phyloP scores from a whole-genome alignment of 805 yeast genomes.

The Monosporozyma yasuniensis region DNA sequence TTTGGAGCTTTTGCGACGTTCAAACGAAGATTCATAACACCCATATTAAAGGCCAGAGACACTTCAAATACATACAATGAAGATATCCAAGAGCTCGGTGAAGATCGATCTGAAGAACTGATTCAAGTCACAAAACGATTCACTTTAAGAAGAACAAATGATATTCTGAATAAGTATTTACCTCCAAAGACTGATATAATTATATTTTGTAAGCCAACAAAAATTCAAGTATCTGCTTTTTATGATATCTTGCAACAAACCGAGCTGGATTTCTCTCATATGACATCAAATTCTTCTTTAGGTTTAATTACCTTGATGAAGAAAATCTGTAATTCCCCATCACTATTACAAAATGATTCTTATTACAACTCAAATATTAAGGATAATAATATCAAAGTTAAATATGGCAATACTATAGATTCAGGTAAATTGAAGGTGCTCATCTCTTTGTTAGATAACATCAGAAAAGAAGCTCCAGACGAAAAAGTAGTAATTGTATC shows the following conservation, averaged over 20 bases:
- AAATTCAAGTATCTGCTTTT: conserved; percentile 49
- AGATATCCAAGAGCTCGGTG: conserved; percentile 46
- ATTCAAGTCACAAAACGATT: conserved; percentile 55
- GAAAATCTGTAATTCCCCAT: conserved; percentile 78
- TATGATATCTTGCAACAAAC: conserved; percentile 34
- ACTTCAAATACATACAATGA: conserved; percentile 45
- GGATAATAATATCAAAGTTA: conserved; percentile 5
- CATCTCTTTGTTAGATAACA: conserved; percentile 44
- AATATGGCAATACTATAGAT: conserved; percentile 19
- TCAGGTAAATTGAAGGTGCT: conserved; percentile 62
- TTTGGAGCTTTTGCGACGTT: conserved; percentile 55
- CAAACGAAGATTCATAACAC: conserved; percentile 55
- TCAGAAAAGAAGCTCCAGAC: conserved; percentile 32
- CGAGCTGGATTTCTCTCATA: conserved; percentile 22
- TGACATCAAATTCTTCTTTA: conserved; percentile 39
- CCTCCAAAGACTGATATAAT: conserved; percentile 72
- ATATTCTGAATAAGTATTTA: conserved; percentile 46
- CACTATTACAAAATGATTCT: conserved; percentile 44
- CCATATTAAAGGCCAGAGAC: conserved; percentile 67
- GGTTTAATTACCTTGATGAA: conserved; percentile 65
- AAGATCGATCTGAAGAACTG: conserved; percentile 52
- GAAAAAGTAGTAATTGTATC: conserved; percentile 85
- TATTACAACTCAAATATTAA: conserved; percentile 13
- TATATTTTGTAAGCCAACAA: conserved; percentile 69
- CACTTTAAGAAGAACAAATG: conserved; percentile 63